Base-by-base conservation (phyloP, 495 filamentous ascomycete species). In the Lentithecium fluviatile region DNA sequence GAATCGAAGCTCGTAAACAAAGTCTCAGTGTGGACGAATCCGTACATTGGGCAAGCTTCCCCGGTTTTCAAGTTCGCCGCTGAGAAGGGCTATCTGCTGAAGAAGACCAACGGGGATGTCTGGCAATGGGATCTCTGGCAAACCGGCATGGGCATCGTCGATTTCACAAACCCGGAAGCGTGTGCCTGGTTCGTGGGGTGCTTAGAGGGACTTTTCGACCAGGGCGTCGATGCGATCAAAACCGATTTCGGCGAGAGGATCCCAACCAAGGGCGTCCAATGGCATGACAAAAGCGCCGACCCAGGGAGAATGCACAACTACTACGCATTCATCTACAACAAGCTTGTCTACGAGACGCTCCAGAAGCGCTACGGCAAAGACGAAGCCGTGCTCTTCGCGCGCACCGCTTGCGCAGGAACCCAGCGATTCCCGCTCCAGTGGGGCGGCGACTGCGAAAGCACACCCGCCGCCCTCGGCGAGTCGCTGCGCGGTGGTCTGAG, bases 101-200 rank as follows among this genome's bases (percentile, higher is more conserved):
- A 85, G 74, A 81, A 84, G 19, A 82, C 76, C 53, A 85, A 90
- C 58, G 85, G 84, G 19, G 85, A 86, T 53, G 73, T 89, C 21
- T 89, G 81, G 79, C 85, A 89, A 71, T 88, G 85, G 83, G 86
- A 88, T 65, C 72, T 86, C 36, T 89, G 86, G 86, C 85, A 88
- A 67, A 82, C 84, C 19, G 86, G 86, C 34, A 90, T 90, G 86
- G 85, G 85, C 2, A 74, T 89, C 3, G 76, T 89, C 8, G 87
- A 88, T 66, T 88, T 89, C 72, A 89, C 86, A 4, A 89, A 89
- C 69, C 87, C 85, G 1, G 79, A 77, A 20, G 86, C 86, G 6
- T 78, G 78, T 49, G 65, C 73, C 17, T 89, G 86, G 86, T 89
- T 79, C 64, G 71, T 71, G 56, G 60, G 59, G 2, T 84, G 85